Base-by-base conservation (phyloP, 768 basidiomycete genomes). In the Psilocybe cubensis region DNA sequence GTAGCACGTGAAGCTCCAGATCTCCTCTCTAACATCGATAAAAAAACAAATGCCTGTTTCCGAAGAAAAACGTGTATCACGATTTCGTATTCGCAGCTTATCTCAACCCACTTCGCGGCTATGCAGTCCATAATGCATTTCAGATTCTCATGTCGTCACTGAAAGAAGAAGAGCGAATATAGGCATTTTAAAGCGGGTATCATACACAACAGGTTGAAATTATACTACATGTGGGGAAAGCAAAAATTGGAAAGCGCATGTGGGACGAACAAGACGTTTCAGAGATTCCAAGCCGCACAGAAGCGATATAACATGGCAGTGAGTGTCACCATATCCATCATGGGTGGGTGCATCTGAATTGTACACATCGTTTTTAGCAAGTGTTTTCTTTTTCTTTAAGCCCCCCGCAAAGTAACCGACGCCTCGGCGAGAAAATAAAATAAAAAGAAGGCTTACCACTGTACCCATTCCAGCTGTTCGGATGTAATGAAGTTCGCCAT, bases 251-350 rank as follows among this genome's bases (percentile, higher is more conserved):
- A 45, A 53, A 57, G 51, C 57, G 28, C 29, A 59, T 49, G 47
- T 35, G 43, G 33, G 58, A 38, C 53, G 58, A 61, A 61, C 52
- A 52, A 57, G 48, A 23, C 9, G 47, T 24, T 59, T 77, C 69
- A 81, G 45, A 83, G 71, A 63, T 80, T 80, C 77, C 78, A 83
- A 47, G 77, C 70, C 42, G 75, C 78, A 64, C 88, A 89, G 71
- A 91, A 90, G 46, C 92, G 87, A 74, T 90, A 92, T 31, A 94
- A 79, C 91, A 93, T 92, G 52, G 85, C 84, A 25, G 91, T 91
- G 63, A 94, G 85, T 24, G 88, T 88, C 59, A 94, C 91, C 43
- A 84, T 86, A 78, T 94, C 91, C 92, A 94, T 94, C 72, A 94
- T 87, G 63, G 92, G 92, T 50, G 91, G 91, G 69, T 92, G 91